phyloP scores from a whole-genome alignment of 371 early-diverging fungal species.

The Capillidium heterosporum region DNA sequence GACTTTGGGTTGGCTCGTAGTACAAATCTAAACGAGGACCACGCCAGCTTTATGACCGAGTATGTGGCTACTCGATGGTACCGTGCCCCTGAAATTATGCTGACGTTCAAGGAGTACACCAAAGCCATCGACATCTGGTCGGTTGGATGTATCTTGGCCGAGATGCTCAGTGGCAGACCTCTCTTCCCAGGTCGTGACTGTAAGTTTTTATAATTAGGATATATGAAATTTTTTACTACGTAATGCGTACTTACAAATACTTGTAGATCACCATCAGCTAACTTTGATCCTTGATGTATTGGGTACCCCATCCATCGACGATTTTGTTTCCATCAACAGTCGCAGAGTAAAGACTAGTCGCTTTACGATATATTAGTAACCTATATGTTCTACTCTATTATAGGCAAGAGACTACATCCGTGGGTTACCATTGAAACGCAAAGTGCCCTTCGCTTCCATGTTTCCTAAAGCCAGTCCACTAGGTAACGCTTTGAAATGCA shows the following conservation, averaged over 20 bases:
- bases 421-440: conserved; percentile 70
- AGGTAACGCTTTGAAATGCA: conserved; percentile 12
- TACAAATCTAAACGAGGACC: conserved; percentile 67
- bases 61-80: conserved; percentile 98
- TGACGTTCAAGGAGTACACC: conserved; percentile 86
- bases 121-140: conserved; percentile 97
- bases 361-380: neutral
- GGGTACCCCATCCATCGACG: conserved; percentile 91
- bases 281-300: conserved; percentile 91
- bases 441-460: conserved; percentile 60
- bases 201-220: conserved; percentile 27
- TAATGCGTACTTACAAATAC: neutral
- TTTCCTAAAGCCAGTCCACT: conserved; percentile 68
- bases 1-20: conserved; percentile 90
- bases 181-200: conserved; percentile 82
- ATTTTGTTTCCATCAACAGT: conserved; percentile 62
- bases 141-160: conserved; percentile 93
- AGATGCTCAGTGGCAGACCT: conserved; percentile 79
- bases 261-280: conserved; percentile 78
- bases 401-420: conserved; percentile 84
- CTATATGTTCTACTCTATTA: neutral
- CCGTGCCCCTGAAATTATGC: conserved; percentile 95
- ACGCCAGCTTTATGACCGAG: conserved; percentile 86
- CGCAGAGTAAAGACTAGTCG: conserved; percentile 24
- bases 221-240: neutral